Conservation (phyloP, 768 basidiomycete species). For the Boletus pseudo-olivaceus region DNA sequence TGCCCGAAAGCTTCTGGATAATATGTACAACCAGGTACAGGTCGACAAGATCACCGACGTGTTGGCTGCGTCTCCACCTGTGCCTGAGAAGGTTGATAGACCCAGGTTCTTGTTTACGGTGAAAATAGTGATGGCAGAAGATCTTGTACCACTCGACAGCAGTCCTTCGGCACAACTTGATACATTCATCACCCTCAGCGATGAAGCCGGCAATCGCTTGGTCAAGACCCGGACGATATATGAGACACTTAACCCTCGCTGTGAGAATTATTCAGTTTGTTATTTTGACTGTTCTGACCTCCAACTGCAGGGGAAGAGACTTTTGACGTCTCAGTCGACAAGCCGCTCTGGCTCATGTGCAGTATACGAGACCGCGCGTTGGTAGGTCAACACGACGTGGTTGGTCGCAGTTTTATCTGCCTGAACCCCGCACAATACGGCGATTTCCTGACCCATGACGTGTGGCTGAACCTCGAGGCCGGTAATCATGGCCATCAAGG, state of each 20-base stretch:
- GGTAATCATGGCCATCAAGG: constrained; percentile 47
- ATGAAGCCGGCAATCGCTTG: constrained; percentile 83
- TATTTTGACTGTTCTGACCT: constrained; percentile 3
- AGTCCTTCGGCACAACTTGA: constrained; percentile 80
- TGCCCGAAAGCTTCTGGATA: constrained; percentile 85
- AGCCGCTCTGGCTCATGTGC: constrained; percentile 95
- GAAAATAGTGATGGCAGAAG: constrained; percentile 91
- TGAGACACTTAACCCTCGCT: constrained; percentile 85
- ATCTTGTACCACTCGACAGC: constrained; percentile 71
- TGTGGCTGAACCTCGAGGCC: constrained; percentile 89
- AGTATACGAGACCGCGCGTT: constrained; percentile 88
- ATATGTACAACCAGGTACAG: constrained; percentile 89
- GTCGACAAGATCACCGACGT: constrained; percentile 80
- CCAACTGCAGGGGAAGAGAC: constrained; percentile 83
- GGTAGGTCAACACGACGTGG: constrained; percentile 88
- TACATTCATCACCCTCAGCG: constrained; percentile 92
- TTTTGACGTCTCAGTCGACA: constrained; percentile 90
- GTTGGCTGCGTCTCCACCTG: constrained; percentile 56
- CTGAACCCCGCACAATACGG: constrained; percentile 85
- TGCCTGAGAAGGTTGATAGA: constrained; percentile 65
- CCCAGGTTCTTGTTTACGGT: constrained; percentile 85
- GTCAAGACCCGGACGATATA: constrained; percentile 97
- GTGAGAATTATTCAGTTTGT: constrained; percentile 43
- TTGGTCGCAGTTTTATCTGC: constrained; percentile 89
- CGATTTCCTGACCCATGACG: constrained; percentile 86